These are phyloP conservation scores for Lepidium sativum DNA, from an alignment of 345 rosid genomes.

Conservation along the genomic window DNA sequence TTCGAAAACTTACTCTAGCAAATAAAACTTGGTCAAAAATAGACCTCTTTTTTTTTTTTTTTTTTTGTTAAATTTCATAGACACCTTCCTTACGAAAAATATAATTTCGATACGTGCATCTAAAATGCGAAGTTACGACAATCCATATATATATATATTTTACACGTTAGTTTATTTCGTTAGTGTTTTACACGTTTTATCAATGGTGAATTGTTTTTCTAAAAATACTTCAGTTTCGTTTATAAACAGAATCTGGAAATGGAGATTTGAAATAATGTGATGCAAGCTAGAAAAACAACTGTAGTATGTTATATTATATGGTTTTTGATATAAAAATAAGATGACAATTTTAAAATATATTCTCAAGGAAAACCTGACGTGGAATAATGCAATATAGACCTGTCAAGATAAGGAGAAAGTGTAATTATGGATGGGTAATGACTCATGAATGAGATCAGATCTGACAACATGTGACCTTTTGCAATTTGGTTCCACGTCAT, in stretches of 20 bases:
- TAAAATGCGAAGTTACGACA: no score
- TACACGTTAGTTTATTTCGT: no score
- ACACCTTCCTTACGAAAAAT: no score
- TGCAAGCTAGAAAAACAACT: neutral
- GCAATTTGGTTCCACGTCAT: conserved; percentile 21
- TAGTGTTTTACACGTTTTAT: neutral
- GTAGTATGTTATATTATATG: no score
- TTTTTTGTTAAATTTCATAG: no score
- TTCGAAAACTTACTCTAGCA: no score
- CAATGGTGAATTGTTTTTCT: neutral
- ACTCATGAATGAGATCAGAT: conserved; percentile 2
- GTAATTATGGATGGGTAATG: conserved; percentile 4
- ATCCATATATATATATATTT: no score
- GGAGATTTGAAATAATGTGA: neutral
- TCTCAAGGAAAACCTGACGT: conserved; percentile 12
- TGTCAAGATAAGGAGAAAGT: conserved; percentile 17
- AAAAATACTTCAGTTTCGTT: neutral
- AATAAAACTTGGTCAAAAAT: no score
- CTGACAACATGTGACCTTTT: conserved; percentile 13
- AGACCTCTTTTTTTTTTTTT: no score
- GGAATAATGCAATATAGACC: neutral
- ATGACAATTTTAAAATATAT: neutral
- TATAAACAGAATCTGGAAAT: neutral
- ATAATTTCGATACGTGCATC: no score
- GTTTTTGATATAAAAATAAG: no score